A percentile compares a stretch with the other conserved stretches of the same genome.
These are phyloP conservation scores for Emergomyces africanus DNA, from an alignment of 2,329 filamentous ascomycete genomes.

Conservation along the genomic window DNA sequence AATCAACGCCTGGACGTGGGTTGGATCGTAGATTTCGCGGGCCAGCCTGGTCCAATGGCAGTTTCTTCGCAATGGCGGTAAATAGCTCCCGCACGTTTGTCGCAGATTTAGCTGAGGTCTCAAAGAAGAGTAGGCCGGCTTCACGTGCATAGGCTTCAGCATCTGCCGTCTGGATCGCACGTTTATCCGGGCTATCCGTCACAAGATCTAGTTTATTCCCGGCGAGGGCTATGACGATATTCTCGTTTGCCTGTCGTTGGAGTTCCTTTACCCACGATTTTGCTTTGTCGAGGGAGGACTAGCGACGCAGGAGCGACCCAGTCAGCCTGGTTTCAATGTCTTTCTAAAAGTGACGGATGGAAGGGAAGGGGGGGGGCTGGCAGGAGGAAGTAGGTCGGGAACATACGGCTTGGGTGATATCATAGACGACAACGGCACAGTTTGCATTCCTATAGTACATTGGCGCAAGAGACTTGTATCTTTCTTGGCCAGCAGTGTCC, in stretches of 20 bases:
- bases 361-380: too few relatives aligned
- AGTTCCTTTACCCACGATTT: conserved; percentile 99
- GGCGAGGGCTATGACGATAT: conserved; percentile 96
- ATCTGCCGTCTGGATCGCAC: conserved; percentile 76
- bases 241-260: conserved; percentile 97
- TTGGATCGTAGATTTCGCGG: conserved; percentile 66
- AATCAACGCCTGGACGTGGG: conserved; percentile 52
- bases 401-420: conserved; percentile 95
- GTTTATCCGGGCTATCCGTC: conserved; percentile 87
- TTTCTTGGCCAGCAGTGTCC: conserved; percentile 96
- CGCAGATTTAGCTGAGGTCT: conserved; percentile 94
- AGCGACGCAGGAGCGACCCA: conserved; percentile 42
- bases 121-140: conserved; percentile 91
- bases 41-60: conserved; percentile 92
- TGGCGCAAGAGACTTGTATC: conserved; percentile 95
- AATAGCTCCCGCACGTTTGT: conserved; percentile 95
- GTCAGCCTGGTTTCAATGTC: neutral
- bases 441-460: conserved; percentile 99
- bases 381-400: conserved; percentile 2
- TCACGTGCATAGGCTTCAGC: conserved; percentile 92
- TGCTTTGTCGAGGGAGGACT: conserved; percentile 97
- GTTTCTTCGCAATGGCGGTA: conserved; percentile 93
- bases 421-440: conserved; percentile 97
- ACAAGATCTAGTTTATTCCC: conserved; percentile 98
- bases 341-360: neutral